Base-by-base conservation (phyloP, 495 filamentous ascomycete genomes). In the Xylaria intraflava region DNA sequence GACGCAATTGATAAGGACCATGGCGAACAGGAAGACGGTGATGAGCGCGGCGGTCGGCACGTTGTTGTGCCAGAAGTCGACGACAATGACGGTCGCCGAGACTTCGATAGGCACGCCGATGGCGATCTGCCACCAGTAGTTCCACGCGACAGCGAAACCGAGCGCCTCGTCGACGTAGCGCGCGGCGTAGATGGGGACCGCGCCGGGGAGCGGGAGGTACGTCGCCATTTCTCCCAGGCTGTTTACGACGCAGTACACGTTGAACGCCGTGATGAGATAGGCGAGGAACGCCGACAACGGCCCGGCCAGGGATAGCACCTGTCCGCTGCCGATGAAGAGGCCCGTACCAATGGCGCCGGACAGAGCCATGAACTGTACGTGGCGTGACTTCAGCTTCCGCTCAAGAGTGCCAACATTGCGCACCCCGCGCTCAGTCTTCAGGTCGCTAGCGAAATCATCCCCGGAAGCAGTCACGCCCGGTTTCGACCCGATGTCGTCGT, bases 131-230 rank as follows among this genome's bases (percentile, higher is more conserved):
- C 68, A 65, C 61, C 62, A 70, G 26, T 66, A 82, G 56, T 85
- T 86, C 83, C 83, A 87, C 33, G 85, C 83, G 62, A 88, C 83
- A 35, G 85, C 80, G 58, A 88, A 87, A 6, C 86, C 86, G 60
- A 88, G 67, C 55, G 82, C 83, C 33, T 83, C 81, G 53, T 86
- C 83, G 50, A 88, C 80, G 51, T 86, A 82, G 47, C 85, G 81
- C 43, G 85, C 72, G 39, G 85, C 85, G 50, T 87, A 88, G 20
- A 85, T 59, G 3, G 72, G 70, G 20, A 78, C 65, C 6, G 71
- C 70, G 22, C 75, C 75, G 4, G 71, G 66, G 6, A 78, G 61
- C 1, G 83, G 78, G 36, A 86, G 75, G 72, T 81, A 84, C 48
- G 83, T 79, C 46, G 83, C 78, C 61, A 73, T 76, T 65, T 86